Conservation (phyloP, 1,284 basidiomycete species). For the Cryptococcus floricola region DNA sequence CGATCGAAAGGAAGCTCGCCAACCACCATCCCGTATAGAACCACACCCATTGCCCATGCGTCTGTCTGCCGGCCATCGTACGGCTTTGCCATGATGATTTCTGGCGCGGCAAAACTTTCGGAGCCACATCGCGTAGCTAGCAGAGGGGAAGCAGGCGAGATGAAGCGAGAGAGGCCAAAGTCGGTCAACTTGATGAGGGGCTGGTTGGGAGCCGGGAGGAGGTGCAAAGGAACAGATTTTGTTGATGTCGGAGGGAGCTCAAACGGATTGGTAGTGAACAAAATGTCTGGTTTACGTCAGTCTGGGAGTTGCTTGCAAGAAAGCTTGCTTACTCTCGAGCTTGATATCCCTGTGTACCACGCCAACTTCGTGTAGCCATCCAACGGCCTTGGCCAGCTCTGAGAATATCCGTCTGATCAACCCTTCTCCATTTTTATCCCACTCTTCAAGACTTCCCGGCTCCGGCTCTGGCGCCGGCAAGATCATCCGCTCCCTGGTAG, state of each 20-base stretch:
- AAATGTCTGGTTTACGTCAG: constrained; percentile 54
- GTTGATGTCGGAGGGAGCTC: constrained; percentile 38
- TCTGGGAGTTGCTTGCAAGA: not conserved
- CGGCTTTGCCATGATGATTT: constrained; percentile 69
- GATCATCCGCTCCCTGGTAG: constrained; percentile 53
- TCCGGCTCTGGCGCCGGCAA: constrained; percentile 10
- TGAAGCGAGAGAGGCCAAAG: constrained; percentile 84
- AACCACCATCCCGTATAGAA: constrained; percentile 69
- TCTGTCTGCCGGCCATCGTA: constrained; percentile 88
- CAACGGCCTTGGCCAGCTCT: constrained; percentile 74
- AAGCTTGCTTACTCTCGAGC: constrained; percentile 72
- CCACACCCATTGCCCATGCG: constrained; percentile 83
- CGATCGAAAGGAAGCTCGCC: constrained; percentile 54
- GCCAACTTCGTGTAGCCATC: constrained; percentile 83
- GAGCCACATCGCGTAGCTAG: constrained; percentile 84
- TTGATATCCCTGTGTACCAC: constrained; percentile 92
- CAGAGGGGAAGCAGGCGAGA: constrained; percentile 64
- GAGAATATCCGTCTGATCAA: constrained; percentile 69
- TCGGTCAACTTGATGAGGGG: constrained; percentile 78
- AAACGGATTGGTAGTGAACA: constrained; percentile 55
- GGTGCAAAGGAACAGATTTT: constrained; percentile 44
- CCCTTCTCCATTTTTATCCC: constrained; percentile 34
- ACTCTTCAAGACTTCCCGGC: not conserved
- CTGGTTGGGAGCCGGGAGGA: constrained; percentile 52
- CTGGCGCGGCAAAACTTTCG: constrained; percentile 87